Evolutionary conservation across 345 rosid species (phyloP), one percentile per base, ranked within the genome.

Genomic region (Dovyalis caffra): DNA sequence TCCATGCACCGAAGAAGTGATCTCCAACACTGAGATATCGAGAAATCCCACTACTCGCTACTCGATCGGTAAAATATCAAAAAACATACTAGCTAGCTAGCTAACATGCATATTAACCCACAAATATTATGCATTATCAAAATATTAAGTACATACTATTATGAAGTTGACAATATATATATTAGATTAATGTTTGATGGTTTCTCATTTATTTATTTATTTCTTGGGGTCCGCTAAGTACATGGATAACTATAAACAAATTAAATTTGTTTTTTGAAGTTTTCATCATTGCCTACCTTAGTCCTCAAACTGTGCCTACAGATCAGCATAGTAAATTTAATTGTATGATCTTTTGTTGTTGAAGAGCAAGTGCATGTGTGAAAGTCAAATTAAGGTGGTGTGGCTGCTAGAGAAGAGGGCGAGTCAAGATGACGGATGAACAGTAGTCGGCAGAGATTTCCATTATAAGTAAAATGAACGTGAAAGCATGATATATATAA

Each of bases 271-370:
- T 72, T 67, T 60, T 43, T 25, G 69, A 74, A 73, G 77, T 69
- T 69, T 34, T 34, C 57, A 37, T 23, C n/a, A 37, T 35, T 58
- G 66, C 62, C 33, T 74, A 68, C 53, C 79, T 82, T 53, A 34
- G 21, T 67, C 87, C 88, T 62, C 68, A 83, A 87, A 79, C 74
- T 32, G 66, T 78, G 86, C 75, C 85, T 70, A 10, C 74, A 81
- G 58, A 71, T 47, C 51, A 58, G 74, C 75, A 73, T 21, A 26
- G 4, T 37, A 64, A 57, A 16, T 64, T 47, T 67, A 73, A 53
- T 61, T 2, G 69, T 29, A 60, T 21, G 28, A 70, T 71, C 64
- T 29, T 58, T 80, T 68, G 61, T 38, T 34, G 26, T 40, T 40
- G 23, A 69, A 31, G 63, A 23, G 37, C 76, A 64, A 31, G 58